Base-by-base conservation (phyloP, 2,329 filamentous ascomycete genomes). In the Aspergillus sergii region DNA sequence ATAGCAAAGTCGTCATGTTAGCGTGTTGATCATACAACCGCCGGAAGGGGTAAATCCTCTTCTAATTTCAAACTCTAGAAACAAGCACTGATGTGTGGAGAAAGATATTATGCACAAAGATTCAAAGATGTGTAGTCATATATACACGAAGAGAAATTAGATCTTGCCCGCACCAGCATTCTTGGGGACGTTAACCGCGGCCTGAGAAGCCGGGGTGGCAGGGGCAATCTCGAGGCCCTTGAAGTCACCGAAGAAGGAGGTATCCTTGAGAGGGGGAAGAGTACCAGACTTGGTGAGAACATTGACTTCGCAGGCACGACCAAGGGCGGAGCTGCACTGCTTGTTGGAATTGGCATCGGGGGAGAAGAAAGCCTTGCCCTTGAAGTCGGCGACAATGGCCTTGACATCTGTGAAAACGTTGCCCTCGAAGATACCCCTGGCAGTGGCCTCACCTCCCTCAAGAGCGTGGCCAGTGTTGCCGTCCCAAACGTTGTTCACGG, bases 401-500 rank as follows among this genome's bases (percentile, higher is more conserved):
- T 50, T 50, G 26, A 50, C 46, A 26, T 50, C 26, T 8, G 26
- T 30, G 23, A 26, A 50, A 4, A 26, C 46, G 23, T 50, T 50
- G 5, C 46, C 46, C 46, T 50, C 46, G 26, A 50, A 50, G 23
- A 50, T 50, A 19, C 46, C 46, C 1, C 2, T 26, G 3, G 46
- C 46, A 30, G 46, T 50, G 3, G 46, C 23, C 46, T 50, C 46
- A 2, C 46, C 46, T 32, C 46, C 46, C 75, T 86, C 86, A 72
- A 88, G 87, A 16, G 85, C 83, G 76, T 88, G 86, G 56, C 83
- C 83, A 34, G 75, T 73, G 74, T 83, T 85, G 70, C 82, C 79
- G 69, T 85, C 80, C 78, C 81, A 88, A 82, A 84, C 87, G 81
- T 88, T 88, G 83, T 88, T 88, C 72, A 58, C 71, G 48, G 83